Conservation (phyloP, 768 basidiomycete species). For the Sporobolomyces pararoseus region DNA sequence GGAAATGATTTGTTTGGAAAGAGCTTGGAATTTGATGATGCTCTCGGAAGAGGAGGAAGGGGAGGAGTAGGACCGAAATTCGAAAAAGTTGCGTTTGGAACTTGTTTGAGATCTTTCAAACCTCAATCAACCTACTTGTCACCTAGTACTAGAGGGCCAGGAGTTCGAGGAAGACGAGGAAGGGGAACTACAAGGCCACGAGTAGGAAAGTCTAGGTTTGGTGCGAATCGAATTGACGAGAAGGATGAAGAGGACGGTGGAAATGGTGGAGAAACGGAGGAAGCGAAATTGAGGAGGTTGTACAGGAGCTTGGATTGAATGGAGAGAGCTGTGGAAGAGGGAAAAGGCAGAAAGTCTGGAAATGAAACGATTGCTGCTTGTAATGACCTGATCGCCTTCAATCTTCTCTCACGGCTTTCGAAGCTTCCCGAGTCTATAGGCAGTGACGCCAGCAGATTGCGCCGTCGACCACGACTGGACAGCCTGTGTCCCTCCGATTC, state of each 20-base stretch:
- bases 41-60: too few species aligned
- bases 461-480: too few species aligned
- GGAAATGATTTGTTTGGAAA: too few species aligned
- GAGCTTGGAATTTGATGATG: too few species aligned
- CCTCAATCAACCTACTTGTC: not conserved
- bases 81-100: not conserved
- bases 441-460: too few species aligned
- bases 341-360: not conserved
- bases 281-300: slow-evolving; percentile 1
- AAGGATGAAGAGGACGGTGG: not conserved
- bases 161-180: not conserved
- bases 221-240: not conserved
- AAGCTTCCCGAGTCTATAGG: too few species aligned
- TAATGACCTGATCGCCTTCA: too few species aligned
- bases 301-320: slow-evolving; percentile 1
- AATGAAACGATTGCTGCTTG: not conserved
- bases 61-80: too few species aligned
- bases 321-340: not conserved
- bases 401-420: too few species aligned
- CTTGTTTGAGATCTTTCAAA: not conserved
- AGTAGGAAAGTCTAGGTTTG: not conserved
- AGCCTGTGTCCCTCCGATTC: too few species aligned
- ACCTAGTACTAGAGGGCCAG: not conserved
- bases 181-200: not conserved
- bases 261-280: not conserved